A percentile compares a stretch with the other conserved stretches of the same genome.
Evolutionary conservation across 768 basidiomycete species (phyloP).

Genomic region (Suillus occidentalis): DNA sequence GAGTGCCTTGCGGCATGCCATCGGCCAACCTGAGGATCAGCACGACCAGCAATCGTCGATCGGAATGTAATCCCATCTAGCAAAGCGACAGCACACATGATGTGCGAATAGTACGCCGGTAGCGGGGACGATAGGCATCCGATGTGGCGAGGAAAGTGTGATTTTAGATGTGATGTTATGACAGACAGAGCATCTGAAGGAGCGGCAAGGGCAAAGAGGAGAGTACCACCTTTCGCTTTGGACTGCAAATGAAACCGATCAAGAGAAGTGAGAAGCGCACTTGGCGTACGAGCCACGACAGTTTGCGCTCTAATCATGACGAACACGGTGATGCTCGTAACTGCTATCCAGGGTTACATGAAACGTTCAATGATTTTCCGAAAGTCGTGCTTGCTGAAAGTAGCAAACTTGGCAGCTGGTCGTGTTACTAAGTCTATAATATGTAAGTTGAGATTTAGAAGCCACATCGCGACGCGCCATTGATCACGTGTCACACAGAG

Average conservation of each 20-base stretch:
- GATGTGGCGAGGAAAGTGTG: constrained; percentile 42
- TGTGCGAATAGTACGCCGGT: constrained; percentile 24
- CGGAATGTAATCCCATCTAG: constrained; percentile 49
- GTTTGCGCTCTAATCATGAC: not conserved
- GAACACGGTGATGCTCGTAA: not conserved
- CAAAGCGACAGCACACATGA: constrained; percentile 55
- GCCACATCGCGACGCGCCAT: not conserved
- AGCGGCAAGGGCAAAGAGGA: constrained; percentile 30
- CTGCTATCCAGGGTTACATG: not conserved
- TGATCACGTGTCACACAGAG: not conserved
- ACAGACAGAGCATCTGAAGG: constrained; percentile 33
- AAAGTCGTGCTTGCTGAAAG: not conserved
- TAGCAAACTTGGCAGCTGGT: not conserved
- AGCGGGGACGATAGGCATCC: constrained; percentile 66
- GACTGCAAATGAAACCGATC: constrained; percentile 1
- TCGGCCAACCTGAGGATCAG: constrained; percentile 65
- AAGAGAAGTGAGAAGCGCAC: constrained; percentile 2
- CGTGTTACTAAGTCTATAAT: too few relatives aligned
- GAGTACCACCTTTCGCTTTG: not conserved
- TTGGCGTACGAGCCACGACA: constrained; percentile 4
- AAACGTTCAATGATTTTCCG: not conserved
- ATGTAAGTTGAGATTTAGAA: not conserved
- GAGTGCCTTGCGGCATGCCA: constrained; percentile 58
- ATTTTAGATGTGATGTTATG: constrained; percentile 40
- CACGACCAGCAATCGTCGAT: constrained; percentile 61